Evolutionary conservation across 1,284 basidiomycete species (phyloP), one percentile per base, ranked within the genome.

Genomic region (Clitocybe nebularis): DNA sequence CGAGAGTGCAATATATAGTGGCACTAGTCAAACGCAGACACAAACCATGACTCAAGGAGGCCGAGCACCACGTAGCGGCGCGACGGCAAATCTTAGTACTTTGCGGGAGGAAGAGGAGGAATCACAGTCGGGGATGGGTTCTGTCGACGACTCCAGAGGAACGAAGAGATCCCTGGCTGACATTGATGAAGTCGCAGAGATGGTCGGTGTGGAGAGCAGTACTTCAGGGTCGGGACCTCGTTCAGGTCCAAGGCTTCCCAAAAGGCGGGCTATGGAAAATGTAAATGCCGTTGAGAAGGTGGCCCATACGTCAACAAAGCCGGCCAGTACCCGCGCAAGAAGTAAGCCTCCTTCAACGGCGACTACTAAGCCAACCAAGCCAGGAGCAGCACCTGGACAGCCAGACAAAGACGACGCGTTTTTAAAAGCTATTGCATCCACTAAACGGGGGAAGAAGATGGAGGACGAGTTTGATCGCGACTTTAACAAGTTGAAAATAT

Each of bases 391-490:
- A 3, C 58, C 69, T 1, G 71, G 74, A 0, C 69, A 77, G 53
- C 77, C 74, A 1, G 86, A 89, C 53, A 79, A 68, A 19, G 86
- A 89, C 51, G 67, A 67, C 2, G 74, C 71, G 0, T 89, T 89
- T 57, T 66, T 89, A 17, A 81, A 77, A 50, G 87, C 86, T 0
- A 66, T 89, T 29, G 83, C 86, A 13, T 85, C 84, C 4, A 84
- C 68, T 23, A 87, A 84, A 53, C 71, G 72, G n/a, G 82, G 80
- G 5, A 87, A 84, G 66, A 77, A 71, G 51, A 52, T 61, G 1
- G 84, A 86, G 57, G 87, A 91, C 56, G 70, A 74, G 7, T 88
- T 91, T 48, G 90, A 93, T 61, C 74, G 81, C 29, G 89, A 91
- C 52, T 93, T 93, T 59, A 91, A 92, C 58, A 78, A 84, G 43